Conservation (phyloP, 176 grass and related monocot genomes). For the Saccharum spontaneum region DNA sequence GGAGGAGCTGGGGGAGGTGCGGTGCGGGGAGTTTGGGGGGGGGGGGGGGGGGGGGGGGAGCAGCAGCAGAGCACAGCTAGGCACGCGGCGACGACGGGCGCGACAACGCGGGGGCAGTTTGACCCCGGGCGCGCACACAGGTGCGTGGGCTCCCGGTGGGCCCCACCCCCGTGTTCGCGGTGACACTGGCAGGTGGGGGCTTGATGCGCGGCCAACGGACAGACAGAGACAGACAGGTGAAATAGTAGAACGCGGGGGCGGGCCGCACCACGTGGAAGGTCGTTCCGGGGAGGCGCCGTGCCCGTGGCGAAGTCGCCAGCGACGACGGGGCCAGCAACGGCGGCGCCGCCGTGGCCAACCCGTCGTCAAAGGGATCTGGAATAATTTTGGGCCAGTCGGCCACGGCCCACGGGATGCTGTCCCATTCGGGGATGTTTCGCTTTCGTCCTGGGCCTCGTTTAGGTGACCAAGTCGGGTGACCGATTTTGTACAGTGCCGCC, state of each 20-base stretch:
- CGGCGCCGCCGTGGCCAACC: neutral
- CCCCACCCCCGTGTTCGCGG: neutral
- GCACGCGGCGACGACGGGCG: slow-evolving; percentile 8
- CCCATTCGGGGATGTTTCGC: neutral
- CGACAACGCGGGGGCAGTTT: slow-evolving; percentile 37
- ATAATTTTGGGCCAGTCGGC: neutral
- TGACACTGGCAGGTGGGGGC: neutral
- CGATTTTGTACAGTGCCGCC: no score
- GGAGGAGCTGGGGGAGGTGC: neutral
- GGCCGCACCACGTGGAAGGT: slow-evolving; percentile 1
- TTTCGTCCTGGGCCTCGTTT: neutral
- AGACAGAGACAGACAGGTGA: neutral
- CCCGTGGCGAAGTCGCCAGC: neutral
- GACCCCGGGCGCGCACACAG: neutral
- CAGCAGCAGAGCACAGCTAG: neutral
- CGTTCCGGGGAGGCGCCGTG: neutral
- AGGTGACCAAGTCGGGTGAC: no score
- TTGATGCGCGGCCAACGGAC: neutral
- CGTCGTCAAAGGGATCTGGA: neutral
- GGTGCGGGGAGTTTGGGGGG: neutral
- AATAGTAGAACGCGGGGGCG: neutral
- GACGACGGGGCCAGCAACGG: neutral
- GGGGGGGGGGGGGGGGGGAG: neutral
- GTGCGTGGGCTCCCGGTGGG: neutral
- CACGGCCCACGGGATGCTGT: neutral